Evolutionary conservation across 331 rosid species (phyloP).

Genomic region (Erythrophleum ivorense): DNA sequence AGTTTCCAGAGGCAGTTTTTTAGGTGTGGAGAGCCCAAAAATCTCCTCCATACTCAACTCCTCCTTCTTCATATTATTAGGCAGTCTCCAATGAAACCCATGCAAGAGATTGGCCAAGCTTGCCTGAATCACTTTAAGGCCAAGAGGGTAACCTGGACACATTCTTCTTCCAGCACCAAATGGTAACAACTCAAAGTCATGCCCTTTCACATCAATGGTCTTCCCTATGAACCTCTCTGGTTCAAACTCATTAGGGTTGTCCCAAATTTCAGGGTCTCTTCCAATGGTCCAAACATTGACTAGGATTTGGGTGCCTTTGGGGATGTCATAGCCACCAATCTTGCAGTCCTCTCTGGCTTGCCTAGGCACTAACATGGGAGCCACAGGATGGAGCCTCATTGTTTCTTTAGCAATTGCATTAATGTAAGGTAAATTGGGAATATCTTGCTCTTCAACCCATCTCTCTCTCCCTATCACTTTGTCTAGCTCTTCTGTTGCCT

Average conservation of each 20-base stretch:
- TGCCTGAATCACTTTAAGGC: conserved; percentile 71
- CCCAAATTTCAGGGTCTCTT: conserved; percentile 74
- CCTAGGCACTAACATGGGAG: conserved; percentile 77
- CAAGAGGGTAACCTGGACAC: conserved; percentile 86
- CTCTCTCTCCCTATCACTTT: conserved; percentile 70
- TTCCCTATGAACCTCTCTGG: conserved; percentile 73
- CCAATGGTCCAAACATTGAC: conserved; percentile 67
- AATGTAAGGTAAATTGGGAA: conserved; percentile 58
- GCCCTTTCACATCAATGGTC: conserved; percentile 68
- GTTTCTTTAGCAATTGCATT: conserved; percentile 65
- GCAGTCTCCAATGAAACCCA: conserved; percentile 76
- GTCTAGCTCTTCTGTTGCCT: conserved; percentile 70
- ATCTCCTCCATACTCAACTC: conserved; percentile 72
- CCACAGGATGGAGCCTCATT: conserved; percentile 84
- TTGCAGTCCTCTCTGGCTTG: conserved; percentile 49
- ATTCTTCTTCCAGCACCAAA: conserved; percentile 89
- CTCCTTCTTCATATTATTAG: conserved; percentile 45
- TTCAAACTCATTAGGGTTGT: conserved; percentile 56
- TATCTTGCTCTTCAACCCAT: conserved; percentile 86
- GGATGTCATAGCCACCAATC: conserved; percentile 70
- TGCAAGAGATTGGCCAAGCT: conserved; percentile 77
- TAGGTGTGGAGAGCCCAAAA: conserved; percentile 74
- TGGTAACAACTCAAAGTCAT: conserved; percentile 70
- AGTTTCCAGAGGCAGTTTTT: conserved; percentile 54
- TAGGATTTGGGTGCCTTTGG: conserved; percentile 62